phyloP scores from a whole-genome alignment of 768 basidiomycete species.

The Trametes maxima region DNA sequence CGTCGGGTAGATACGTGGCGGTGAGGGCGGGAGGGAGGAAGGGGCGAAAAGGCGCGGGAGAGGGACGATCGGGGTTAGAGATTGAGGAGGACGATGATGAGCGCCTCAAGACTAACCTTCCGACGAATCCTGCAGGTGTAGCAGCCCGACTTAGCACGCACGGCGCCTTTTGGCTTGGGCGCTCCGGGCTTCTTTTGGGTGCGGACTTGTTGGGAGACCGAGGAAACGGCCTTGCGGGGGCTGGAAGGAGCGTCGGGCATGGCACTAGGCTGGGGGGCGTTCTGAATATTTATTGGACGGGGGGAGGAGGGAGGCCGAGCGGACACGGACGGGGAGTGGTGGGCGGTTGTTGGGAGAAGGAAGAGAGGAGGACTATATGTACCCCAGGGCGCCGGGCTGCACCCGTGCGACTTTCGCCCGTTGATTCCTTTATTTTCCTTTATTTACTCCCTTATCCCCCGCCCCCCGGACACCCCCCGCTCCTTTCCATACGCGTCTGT shows the following conservation, averaged over 20 bases:
- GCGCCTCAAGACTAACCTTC: constrained; percentile 53
- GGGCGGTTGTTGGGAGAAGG: constrained; percentile 26
- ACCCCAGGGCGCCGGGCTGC: constrained; percentile 32
- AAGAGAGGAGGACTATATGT: constrained; percentile 41
- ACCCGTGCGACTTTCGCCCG: constrained; percentile 27
- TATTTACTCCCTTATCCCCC: constrained; percentile 19
- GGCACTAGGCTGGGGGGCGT: constrained; percentile 20
- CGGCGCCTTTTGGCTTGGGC: constrained; percentile 78
- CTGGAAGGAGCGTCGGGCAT: constrained; percentile 39
- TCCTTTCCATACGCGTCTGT: constrained; percentile 12
- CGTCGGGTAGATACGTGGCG: background rate
- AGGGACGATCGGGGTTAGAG: constrained; percentile 21
- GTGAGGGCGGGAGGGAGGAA: constrained; percentile 19
- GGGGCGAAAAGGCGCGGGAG: constrained; percentile 22
- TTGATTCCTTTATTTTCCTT: constrained; percentile 24
- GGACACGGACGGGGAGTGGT: constrained; percentile 27
- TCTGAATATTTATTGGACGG: constrained; percentile 8
- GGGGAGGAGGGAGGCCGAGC: constrained; percentile 9
- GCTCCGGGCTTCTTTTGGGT: constrained; percentile 48
- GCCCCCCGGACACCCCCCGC: constrained; percentile 21
- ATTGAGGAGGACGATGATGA: constrained; percentile 21
- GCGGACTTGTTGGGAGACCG: constrained; percentile 34
- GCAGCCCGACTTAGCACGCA: constrained; percentile 86
- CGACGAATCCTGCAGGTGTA: constrained; percentile 87
- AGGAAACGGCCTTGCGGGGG: constrained; percentile 36